These are phyloP conservation scores for Pilasporangium apinafurcum DNA, from an alignment of 352 stramenopile species.

Conservation along the genomic window DNA sequence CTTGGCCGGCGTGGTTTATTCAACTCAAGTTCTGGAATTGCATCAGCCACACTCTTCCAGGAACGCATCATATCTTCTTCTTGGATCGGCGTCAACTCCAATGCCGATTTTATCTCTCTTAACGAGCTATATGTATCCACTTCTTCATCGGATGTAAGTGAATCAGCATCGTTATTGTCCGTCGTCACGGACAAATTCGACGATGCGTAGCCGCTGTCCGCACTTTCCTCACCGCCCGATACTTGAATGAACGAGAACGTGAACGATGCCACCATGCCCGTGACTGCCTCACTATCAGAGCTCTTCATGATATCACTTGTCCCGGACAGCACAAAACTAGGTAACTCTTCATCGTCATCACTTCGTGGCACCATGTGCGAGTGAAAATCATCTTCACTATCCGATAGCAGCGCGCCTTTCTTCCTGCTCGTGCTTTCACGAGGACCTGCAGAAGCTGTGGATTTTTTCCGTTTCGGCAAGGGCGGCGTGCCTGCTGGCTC, in stretches of 20 bases:
- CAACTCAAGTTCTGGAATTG: no score
- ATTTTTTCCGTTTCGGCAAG: not conserved
- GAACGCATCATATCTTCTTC: conserved; percentile 15
- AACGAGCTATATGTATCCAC: conserved; percentile 1
- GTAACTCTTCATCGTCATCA: conserved; percentile 22
- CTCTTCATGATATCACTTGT: conserved; percentile 34
- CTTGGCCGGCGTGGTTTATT: no score
- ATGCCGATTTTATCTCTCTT: conserved; percentile 11
- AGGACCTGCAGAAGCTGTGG: not conserved
- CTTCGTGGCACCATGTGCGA: not conserved
- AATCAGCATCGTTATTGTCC: conserved; percentile 2
- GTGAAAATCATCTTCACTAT: not conserved
- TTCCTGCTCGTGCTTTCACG: not conserved
- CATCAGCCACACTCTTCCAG: no score
- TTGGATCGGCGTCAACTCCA: conserved; percentile 21
- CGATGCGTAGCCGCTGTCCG: conserved; percentile 13
- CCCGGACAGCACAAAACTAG: conserved; percentile 41
- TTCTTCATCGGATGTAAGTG: conserved; percentile 1
- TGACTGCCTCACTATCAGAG: conserved; percentile 50
- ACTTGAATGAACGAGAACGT: conserved; percentile 74
- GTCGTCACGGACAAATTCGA: conserved; percentile 3
- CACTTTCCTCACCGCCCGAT: conserved; percentile 29
- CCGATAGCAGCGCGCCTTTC: not conserved
- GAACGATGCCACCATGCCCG: conserved; percentile 49
- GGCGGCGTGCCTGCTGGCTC: no score